Percentiles rank a stretch among this genome's conserved stretches.
phyloP scores from a whole-genome alignment of 2,329 filamentous ascomycete genomes.

The Talaromyces sp. region DNA sequence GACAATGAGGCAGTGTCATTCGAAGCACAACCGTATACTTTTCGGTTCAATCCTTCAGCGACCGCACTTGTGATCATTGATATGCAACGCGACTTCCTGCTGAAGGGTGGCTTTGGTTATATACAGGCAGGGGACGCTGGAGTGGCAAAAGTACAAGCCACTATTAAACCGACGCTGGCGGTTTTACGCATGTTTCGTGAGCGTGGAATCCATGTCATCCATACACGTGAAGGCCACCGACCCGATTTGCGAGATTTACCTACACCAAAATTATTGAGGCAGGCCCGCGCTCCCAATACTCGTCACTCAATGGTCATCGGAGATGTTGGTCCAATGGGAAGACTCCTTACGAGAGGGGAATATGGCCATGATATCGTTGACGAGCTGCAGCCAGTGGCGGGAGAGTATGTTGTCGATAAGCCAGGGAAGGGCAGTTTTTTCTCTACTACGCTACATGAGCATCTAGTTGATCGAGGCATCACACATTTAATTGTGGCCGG shows the following conservation, averaged over 20 bases:
- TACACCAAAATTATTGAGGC: constrained; percentile 50
- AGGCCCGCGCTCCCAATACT: constrained; percentile 46
- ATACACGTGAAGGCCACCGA: constrained; percentile 50
- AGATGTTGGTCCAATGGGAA: constrained; percentile 53
- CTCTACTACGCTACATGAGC: constrained; percentile 54
- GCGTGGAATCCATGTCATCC: constrained; percentile 45
- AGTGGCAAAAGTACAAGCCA: constrained; percentile 17
- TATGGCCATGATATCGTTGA: constrained; percentile 56
- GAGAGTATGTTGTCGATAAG: constrained; percentile 57
- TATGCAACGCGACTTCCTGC: constrained; percentile 53
- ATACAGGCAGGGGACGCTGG: constrained; percentile 49
- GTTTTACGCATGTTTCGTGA: constrained; percentile 34
- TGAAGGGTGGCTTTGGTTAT: constrained; percentile 50
- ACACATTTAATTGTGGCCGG: constrained; percentile 58
- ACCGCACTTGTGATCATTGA: constrained; percentile 53
- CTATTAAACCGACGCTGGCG: constrained; percentile 40
- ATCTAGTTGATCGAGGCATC: constrained; percentile 53
- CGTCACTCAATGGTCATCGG: constrained; percentile 49
- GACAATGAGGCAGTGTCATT: not conserved
- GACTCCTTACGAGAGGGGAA: constrained; percentile 53
- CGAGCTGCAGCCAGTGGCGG: constrained; percentile 50
- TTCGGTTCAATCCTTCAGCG: constrained; percentile 45
- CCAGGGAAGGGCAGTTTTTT: constrained; percentile 60
- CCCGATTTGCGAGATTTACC: constrained; percentile 54
- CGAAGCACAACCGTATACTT: constrained; percentile 45